Base-by-base conservation (phyloP, 2,329 filamentous ascomycete species). In the Ascochyta koolunga region DNA sequence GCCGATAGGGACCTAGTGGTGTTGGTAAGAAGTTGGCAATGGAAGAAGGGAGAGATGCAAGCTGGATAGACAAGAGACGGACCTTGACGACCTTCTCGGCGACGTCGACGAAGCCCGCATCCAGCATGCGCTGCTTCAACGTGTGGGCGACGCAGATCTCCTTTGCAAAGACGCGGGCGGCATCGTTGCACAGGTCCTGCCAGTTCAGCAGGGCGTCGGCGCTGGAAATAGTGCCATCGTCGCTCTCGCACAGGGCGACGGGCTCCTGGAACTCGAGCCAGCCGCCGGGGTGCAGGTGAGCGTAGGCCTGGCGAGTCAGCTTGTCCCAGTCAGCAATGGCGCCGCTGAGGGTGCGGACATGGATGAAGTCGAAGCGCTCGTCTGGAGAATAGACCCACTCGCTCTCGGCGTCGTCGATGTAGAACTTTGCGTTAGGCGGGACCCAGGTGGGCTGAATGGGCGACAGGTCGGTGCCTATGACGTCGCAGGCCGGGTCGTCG, bases 391-490 rank as follows among this genome's bases (percentile, higher is more conserved):
- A 74, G 5, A 73, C 61, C 76, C 76, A 78, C 15, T 75, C 71
- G 29, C 64, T 60, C 54, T 77, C 74, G 44, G 69, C 70, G 50
- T 78, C 74, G 64, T 78, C 76, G 48, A 77, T 72, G 60, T 76
- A 72, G 66, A 78, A 77, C 46, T 71, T 70, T 22, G 68, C 67
- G 50, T 78, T 77, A 0, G 75, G 69, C 2, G 76, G 75, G 10
- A 75, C 66, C 70, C 71, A 75, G 19, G 62, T 69, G 10, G 73
- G 72, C 54, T 76, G 73, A 45, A 76, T 74, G 53, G 73, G 72
- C 6, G 59, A 66, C 5, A 76, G 62, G 38, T 76, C 73, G 19
- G 68, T 76, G 43, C 74, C 73, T 3, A 73, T 33, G 36, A 76
- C 68, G n/a, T 72, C 64, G 16, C 64, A 58, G 31, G 59, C 66